phyloP scores from a whole-genome alignment of 768 basidiomycete species.

The Cystoderma amianthinum region DNA sequence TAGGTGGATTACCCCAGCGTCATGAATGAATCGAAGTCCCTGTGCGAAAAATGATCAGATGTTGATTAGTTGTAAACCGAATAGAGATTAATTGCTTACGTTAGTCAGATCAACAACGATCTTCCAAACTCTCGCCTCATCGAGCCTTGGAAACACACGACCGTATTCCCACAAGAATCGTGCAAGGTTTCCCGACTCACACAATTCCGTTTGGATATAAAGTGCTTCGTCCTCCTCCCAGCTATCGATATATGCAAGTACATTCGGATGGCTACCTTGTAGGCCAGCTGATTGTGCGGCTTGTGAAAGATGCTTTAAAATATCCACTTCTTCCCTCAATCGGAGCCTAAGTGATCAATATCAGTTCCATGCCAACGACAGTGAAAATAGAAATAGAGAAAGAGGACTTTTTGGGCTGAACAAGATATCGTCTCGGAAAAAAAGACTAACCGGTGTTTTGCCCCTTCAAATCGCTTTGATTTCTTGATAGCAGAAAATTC shows the following conservation, averaged over 20 bases:
- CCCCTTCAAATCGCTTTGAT: conserved; percentile 88
- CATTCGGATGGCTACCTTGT: conserved; percentile 60
- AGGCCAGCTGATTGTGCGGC: conserved; percentile 31
- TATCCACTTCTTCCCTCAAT: conserved; percentile 90
- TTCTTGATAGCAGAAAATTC: conserved; percentile 86
- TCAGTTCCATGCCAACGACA: conserved; percentile 21
- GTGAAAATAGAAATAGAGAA: conserved; percentile 9
- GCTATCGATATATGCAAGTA: conserved; percentile 85
- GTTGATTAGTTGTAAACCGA: conserved; percentile 11
- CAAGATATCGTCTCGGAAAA: conserved; percentile 5
- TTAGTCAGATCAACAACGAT: conserved; percentile 84
- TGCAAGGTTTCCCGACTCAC: conserved; percentile 87
- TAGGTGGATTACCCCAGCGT: conserved; percentile 83
- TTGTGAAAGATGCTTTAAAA: conserved; percentile 68
- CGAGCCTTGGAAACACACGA: conserved; percentile 71
- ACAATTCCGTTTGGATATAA: conserved; percentile 92
- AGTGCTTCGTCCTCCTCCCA: conserved; percentile 91
- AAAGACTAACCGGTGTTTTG: conserved; percentile 72
- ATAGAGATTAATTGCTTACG: conserved; percentile 45
- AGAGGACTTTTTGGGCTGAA: neutral
- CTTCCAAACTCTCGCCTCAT: conserved; percentile 96
- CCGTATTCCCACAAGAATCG: conserved; percentile 92
- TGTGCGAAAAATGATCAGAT: conserved; percentile 17
- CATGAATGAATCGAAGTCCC: conserved; percentile 89
- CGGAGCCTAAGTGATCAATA: conserved; percentile 48